phyloP scores from a whole-genome alignment of 2,329 filamentous ascomycete genomes.

The Cladosporium sphaerospermum region DNA sequence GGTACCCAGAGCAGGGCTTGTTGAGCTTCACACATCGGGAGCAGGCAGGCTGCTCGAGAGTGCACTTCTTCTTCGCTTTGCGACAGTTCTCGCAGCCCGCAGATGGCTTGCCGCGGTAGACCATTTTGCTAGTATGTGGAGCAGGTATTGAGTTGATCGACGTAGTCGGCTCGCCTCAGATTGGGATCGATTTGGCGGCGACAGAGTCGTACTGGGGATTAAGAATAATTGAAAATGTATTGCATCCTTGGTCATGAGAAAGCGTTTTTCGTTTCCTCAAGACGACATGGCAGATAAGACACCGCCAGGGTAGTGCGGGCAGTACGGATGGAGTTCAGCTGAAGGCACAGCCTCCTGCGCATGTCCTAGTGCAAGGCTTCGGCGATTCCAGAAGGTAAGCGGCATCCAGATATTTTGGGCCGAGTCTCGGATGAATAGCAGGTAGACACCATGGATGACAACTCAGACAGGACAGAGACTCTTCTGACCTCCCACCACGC shows the following conservation, averaged over 20 bases:
- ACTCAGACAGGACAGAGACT: too few relatives aligned
- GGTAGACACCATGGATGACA: too few relatives aligned
- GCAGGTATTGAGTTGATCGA: too few relatives aligned
- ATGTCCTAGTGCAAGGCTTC: neutral
- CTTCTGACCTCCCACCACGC: too few relatives aligned
- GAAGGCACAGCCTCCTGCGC: neutral
- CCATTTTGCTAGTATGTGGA: constrained; percentile 15
- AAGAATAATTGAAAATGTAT: neutral
- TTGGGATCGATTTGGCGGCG: too few relatives aligned
- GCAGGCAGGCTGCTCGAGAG: constrained; percentile 27
- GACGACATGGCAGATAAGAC: neutral
- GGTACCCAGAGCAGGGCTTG: constrained; percentile 28
- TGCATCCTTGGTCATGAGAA: too few relatives aligned
- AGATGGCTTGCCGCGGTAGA: constrained; percentile 28
- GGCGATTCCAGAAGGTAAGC: neutral
- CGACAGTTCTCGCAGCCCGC: constrained; percentile 30
- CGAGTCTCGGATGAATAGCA: too few relatives aligned
- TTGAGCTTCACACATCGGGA: constrained; percentile 27
- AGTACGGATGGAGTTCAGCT: neutral
- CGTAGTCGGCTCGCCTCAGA: too few relatives aligned
- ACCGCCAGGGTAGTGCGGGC: neutral
- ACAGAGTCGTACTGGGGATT: too few relatives aligned
- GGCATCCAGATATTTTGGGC: too few relatives aligned
- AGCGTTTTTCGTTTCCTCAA: too few relatives aligned
- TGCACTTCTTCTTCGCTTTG: constrained; percentile 30